Percentiles rank a stretch among this genome's conserved stretches.
Evolutionary conservation across 192 early-diverging fungal species (phyloP).

Genomic region (Coemansia sp.): DNA sequence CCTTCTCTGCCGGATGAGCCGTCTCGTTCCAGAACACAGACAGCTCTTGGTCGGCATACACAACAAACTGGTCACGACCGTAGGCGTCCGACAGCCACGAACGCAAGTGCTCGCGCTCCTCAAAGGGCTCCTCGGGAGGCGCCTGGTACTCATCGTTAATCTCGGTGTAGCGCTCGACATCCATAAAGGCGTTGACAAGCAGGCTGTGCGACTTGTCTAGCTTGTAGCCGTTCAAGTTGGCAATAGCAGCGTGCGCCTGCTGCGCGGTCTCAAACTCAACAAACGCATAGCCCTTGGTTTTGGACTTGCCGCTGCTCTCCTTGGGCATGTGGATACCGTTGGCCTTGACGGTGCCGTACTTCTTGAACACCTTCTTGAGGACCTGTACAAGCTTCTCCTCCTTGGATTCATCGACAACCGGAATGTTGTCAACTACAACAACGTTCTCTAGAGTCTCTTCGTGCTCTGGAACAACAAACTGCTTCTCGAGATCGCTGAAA

Average conservation of each 20-base stretch:
- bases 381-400: slow-evolving; percentile 75
- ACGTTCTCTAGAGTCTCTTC: slow-evolving; percentile 76
- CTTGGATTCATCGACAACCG: slow-evolving; percentile 83
- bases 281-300: slow-evolving; percentile 90
- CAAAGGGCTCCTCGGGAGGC: slow-evolving; percentile 57
- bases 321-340: slow-evolving; percentile 87
- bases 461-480: slow-evolving; percentile 69
- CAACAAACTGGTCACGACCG: slow-evolving; percentile 88
- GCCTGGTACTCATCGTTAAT: slow-evolving; percentile 74
- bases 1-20: slow-evolving; percentile 72
- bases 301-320: slow-evolving; percentile 64
- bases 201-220: slow-evolving; percentile 82
- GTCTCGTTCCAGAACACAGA: slow-evolving; percentile 90
- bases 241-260: slow-evolving; percentile 76
- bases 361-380: slow-evolving; percentile 77
- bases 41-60: slow-evolving; percentile 83
- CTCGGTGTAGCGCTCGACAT: slow-evolving; percentile 79
- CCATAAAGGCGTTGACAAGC: slow-evolving; percentile 85
- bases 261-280: slow-evolving; percentile 88
- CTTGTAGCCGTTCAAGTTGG: slow-evolving; percentile 69
- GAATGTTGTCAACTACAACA: slow-evolving; percentile 91
- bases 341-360: slow-evolving; percentile 73
- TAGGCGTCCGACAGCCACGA: slow-evolving; percentile 84
- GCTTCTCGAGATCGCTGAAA: slow-evolving; percentile 82
- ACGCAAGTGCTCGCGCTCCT: slow-evolving; percentile 77